Percentiles rank a stretch among this genome's conserved stretches.
phyloP scores from a whole-genome alignment of 345 rosid species.

The Bruguiera gymnorhiza region DNA sequence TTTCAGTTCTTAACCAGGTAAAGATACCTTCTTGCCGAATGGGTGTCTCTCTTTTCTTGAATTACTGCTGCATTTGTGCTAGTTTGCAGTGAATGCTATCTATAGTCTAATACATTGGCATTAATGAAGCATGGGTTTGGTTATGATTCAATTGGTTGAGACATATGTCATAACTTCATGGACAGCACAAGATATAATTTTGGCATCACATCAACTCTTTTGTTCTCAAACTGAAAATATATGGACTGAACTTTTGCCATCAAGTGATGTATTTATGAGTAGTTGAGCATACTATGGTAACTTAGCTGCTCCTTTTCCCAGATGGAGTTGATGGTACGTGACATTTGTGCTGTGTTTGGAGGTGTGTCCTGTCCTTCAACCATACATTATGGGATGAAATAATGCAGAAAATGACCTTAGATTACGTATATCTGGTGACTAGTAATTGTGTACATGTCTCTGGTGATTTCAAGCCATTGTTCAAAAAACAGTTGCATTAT shows the following conservation, averaged over 20 bases:
- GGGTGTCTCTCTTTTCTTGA: too few species aligned
- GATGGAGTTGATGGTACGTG: conserved; percentile 95
- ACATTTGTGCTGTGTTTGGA: conserved; percentile 64
- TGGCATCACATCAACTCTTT: neutral
- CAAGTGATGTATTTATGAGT: conserved; percentile 17
- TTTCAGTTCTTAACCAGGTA: too few species aligned
- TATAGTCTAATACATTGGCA: too few species aligned
- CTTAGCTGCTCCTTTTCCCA: conserved; percentile 74
- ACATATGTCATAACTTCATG: too few species aligned
- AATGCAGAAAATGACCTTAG: conserved; percentile 5
- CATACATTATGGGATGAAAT: conserved; percentile 19
- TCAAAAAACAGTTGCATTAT: neutral
- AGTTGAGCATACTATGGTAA: conserved; percentile 32
- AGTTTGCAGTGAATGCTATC: too few species aligned
- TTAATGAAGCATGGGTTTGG: neutral
- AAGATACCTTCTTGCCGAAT: too few species aligned
- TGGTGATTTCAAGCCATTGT: neutral
- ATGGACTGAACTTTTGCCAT: conserved; percentile 18
- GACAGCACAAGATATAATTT: neutral
- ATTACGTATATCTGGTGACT: conserved; percentile 1
- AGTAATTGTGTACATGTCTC: neutral
- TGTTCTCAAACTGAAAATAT: neutral
- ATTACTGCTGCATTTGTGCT: too few species aligned
- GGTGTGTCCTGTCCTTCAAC: conserved; percentile 58
- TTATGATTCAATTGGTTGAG: too few species aligned